These are phyloP conservation scores for Polyporus tsugae DNA, from an alignment of 1,284 basidiomycete genomes.

Conservation along the genomic window DNA sequence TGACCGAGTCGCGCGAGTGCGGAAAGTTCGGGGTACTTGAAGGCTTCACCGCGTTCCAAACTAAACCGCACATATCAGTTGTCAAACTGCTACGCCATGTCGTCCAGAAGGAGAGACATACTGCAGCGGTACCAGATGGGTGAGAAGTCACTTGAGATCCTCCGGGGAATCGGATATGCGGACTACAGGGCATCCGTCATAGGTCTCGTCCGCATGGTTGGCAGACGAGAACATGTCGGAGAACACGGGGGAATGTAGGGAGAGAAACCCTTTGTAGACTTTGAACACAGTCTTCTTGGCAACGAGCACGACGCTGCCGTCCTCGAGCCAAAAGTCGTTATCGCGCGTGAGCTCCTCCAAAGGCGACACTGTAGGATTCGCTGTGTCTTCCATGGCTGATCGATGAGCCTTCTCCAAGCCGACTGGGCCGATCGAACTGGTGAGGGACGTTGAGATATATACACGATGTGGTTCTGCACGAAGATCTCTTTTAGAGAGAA, in stretches of 20 bases:
- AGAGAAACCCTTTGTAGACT: conserved; percentile 65
- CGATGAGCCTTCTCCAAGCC: not conserved
- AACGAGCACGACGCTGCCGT: conserved; percentile 73
- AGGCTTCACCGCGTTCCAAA: not conserved
- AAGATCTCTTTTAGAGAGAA: not conserved
- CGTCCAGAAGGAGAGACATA: too few species aligned
- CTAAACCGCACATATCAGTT: not conserved
- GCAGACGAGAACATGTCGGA: conserved; percentile 22
- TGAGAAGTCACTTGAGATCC: conserved; percentile 15
- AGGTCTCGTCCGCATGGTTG: not conserved
- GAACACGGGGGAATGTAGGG: conserved; percentile 21
- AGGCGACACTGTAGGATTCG: not conserved
- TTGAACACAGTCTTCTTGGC: conserved; percentile 66
- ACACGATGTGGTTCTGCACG: not conserved
- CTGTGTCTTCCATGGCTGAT: not conserved
- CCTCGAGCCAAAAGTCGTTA: conserved; percentile 73
- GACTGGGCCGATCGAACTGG: too few species aligned
- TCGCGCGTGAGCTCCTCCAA: conserved; percentile 1
- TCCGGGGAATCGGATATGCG: conserved; percentile 15
- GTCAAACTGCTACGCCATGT: not conserved
- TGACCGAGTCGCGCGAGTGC: conserved; percentile 18
- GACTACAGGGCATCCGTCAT: conserved; percentile 23
- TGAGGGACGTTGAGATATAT: not conserved
- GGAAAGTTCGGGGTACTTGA: not conserved
- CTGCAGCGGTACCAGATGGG: not conserved